Conservation (phyloP, 164 flowering plant genomes). For the Vitis rupestris region DNA sequence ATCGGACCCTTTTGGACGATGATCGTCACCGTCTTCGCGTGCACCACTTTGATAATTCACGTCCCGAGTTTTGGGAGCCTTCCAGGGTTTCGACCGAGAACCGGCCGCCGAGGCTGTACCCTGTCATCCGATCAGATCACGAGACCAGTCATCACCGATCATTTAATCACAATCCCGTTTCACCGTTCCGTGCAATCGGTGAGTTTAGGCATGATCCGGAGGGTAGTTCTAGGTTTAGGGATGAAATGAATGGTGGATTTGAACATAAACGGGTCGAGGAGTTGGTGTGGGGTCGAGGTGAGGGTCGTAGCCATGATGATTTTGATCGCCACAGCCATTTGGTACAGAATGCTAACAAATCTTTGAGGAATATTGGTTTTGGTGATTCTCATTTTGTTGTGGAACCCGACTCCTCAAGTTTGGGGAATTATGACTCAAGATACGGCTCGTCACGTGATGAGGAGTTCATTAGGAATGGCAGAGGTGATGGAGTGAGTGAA, state of each 20-base stretch:
- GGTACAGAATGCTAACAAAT: constrained; percentile 4
- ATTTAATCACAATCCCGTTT: constrained; percentile 10
- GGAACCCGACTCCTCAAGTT: neutral
- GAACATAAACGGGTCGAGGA: constrained; percentile 10
- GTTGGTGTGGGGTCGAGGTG: neutral
- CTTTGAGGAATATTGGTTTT: constrained; percentile 10
- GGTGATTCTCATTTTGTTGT: constrained; percentile 4
- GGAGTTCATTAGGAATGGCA: constrained; percentile 14
- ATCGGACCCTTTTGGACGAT: neutral
- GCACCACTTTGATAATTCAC: constrained; percentile 1
- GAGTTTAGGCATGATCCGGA: constrained; percentile 20
- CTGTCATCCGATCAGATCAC: constrained; percentile 6
- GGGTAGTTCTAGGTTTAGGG: constrained; percentile 15
- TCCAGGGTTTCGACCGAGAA: constrained; percentile 14
- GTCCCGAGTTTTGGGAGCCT: constrained; percentile 13
- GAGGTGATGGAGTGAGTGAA: constrained; percentile 8
- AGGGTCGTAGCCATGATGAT: constrained; percentile 6
- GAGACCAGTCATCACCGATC: constrained; percentile 5
- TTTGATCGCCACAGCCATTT: constrained; percentile 2
- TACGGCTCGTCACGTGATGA: constrained; percentile 1
- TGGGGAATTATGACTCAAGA: constrained; percentile 9
- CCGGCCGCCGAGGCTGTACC: neutral
- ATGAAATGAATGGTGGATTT: constrained; percentile 9
- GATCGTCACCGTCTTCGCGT: constrained; percentile 10
- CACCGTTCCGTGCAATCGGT: constrained; percentile 15